These are phyloP conservation scores for Ogataea siamensis DNA, from an alignment of 805 yeast species.

Conservation along the genomic window DNA sequence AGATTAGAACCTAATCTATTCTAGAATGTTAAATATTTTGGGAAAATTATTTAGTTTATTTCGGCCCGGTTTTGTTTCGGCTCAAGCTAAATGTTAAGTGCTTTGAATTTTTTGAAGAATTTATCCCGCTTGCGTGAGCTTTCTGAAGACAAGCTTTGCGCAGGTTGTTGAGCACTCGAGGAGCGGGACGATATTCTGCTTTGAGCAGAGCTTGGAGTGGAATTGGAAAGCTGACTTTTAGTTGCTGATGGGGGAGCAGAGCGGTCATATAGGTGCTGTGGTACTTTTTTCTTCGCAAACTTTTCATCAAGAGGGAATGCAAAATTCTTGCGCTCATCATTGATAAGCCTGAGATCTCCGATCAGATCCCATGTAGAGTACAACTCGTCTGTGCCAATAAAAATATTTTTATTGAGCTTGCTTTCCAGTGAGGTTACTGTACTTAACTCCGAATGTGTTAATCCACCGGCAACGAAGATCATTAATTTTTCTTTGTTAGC, in stretches of 20 bases:
- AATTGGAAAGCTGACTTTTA: not conserved
- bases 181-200: constrained; percentile 10
- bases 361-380: constrained; percentile 42
- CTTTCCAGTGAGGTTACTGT: constrained; percentile 68
- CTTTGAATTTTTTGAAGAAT: constrained; percentile 26
- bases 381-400: constrained; percentile 77
- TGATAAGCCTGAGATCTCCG: constrained; percentile 32
- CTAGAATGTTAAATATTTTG: not conserved
- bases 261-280: constrained; percentile 22
- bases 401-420: constrained; percentile 64
- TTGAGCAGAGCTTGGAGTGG: constrained; percentile 10
- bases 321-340: constrained; percentile 25
- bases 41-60: constrained; percentile 1
- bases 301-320: constrained; percentile 28
- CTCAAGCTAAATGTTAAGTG: constrained; percentile 18
- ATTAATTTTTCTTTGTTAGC: constrained; percentile 63
- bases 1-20: not conserved
- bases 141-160: constrained; percentile 10
- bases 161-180: constrained; percentile 4
- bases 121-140: constrained; percentile 22
- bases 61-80: constrained; percentile 4
- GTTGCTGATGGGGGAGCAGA: constrained; percentile 12
- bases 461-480: constrained; percentile 85
- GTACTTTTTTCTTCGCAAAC: constrained; percentile 19
- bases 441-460: constrained; percentile 78